phyloP scores from a whole-genome alignment of 306 rosid genomes.

The Sindora glabra region DNA sequence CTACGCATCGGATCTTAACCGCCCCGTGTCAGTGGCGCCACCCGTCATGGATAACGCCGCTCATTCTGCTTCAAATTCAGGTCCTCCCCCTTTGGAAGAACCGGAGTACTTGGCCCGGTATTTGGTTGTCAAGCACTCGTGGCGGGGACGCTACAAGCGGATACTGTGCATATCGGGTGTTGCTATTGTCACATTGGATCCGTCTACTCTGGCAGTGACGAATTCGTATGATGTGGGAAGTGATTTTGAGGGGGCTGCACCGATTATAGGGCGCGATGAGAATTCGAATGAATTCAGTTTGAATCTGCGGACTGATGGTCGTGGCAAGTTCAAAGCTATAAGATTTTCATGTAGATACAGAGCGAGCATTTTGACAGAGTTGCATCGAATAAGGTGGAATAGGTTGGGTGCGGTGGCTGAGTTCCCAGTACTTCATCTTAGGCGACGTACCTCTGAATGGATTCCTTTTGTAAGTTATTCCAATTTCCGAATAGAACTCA shows the following conservation, averaged over 20 bases:
- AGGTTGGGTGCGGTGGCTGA: slow-evolving; percentile 64
- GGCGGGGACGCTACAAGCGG: slow-evolving; percentile 99
- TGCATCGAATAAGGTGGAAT: slow-evolving; percentile 79
- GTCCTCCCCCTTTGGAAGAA: slow-evolving; percentile 55
- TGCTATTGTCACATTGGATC: slow-evolving; percentile 69
- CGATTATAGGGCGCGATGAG: slow-evolving; percentile 72
- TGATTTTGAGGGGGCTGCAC: slow-evolving; percentile 69
- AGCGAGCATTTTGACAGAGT: slow-evolving; percentile 84
- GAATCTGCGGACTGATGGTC: slow-evolving; percentile 86
- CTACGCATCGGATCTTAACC: slow-evolving; percentile 48
- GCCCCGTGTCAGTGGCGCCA: background rate
- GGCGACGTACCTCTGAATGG: slow-evolving; percentile 80
- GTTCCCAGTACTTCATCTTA: slow-evolving; percentile 86
- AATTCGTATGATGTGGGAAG: slow-evolving; percentile 67
- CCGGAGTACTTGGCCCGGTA: slow-evolving; percentile 88
- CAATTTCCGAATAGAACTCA: background rate
- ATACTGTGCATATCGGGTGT: slow-evolving; percentile 66
- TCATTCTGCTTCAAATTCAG: slow-evolving; percentile 8
- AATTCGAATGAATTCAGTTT: slow-evolving; percentile 71
- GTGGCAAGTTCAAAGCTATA: slow-evolving; percentile 74
- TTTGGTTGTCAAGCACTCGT: slow-evolving; percentile 81
- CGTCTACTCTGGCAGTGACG: slow-evolving; percentile 71
- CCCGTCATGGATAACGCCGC: slow-evolving; percentile 35
- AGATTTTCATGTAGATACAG: slow-evolving; percentile 79
- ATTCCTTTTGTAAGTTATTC: slow-evolving; percentile 65